phyloP scores from a whole-genome alignment of 2,329 filamentous ascomycete species.

The Aschersonia sp. region DNA sequence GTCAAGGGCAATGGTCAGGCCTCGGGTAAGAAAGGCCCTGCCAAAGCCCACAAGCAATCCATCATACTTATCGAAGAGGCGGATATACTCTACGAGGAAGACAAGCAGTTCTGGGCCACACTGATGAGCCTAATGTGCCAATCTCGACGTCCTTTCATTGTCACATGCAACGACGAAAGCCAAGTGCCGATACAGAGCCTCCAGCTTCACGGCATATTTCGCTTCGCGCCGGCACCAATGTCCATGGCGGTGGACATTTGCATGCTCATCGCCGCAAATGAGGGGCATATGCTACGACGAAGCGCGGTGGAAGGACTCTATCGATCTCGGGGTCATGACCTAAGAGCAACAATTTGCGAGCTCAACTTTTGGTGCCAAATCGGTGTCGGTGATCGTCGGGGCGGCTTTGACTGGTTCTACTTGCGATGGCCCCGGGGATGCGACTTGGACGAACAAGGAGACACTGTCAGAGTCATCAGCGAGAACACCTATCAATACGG shows the following conservation, averaged over 20 bases:
- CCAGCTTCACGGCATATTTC: conserved; percentile 74
- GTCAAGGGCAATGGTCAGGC: conserved; percentile 15
- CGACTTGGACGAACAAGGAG: conserved; percentile 52
- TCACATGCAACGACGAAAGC: conserved; percentile 90
- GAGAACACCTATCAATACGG: conserved; percentile 60
- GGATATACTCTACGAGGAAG: conserved; percentile 87
- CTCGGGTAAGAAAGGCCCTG: background rate
- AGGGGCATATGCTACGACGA: conserved; percentile 68
- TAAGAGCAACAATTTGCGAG: conserved; percentile 70
- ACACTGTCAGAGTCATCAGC: conserved; percentile 66
- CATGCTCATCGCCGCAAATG: conserved; percentile 68
- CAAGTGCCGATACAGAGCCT: conserved; percentile 61
- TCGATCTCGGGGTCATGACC: conserved; percentile 50
- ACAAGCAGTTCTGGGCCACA: conserved; percentile 87
- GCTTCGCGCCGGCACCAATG: conserved; percentile 51
- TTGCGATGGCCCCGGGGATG: conserved; percentile 59
- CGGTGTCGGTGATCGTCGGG: conserved; percentile 75
- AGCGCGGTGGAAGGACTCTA: conserved; percentile 58
- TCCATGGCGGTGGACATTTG: conserved; percentile 67
- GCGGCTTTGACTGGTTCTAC: conserved; percentile 82
- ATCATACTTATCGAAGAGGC: conserved; percentile 89
- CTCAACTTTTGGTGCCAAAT: conserved; percentile 97
- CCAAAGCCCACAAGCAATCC: conserved; percentile 72
- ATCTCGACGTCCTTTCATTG: conserved; percentile 82
- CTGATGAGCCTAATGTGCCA: conserved; percentile 63